Evolutionary conservation across 1,284 basidiomycete genomes (phyloP), one percentile per base, ranked within the genome.

Genomic region (Cryptococcus sp.): DNA sequence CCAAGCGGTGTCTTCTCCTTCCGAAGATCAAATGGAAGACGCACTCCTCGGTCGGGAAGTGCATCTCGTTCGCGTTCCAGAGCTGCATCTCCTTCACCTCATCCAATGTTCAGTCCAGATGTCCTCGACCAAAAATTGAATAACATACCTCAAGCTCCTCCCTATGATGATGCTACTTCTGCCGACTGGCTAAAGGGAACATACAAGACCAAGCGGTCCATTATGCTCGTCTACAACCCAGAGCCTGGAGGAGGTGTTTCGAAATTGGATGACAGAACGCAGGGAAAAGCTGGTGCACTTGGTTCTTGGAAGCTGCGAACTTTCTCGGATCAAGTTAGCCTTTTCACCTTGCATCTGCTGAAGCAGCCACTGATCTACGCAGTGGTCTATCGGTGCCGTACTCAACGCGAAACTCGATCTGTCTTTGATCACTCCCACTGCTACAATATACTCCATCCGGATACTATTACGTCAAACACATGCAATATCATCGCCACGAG

Each of bases 91-190:
- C 43, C 34, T 14, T 23, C 44, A 7, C 31, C 31, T 8, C 11
- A 10, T 7, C 11, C 23, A 8, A 46, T 31, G 44, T 10, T 31
- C 8, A 14, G 8, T 8, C 10, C 8, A 13, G 10, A 10, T 30
- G 13, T 46, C 44, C 10, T 30, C 11, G 44, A 46, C 30, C 13
- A 8, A 8, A 46, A 8, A 30, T 8, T 13, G 10, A 13, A 46
- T 30, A n/a, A 23, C 23, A 23, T 23, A 23, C 13, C 44, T 30
- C 4, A 30, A 36, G 44, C 52, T 7, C 44, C 52, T 6, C 15
- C 43, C 6, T 47, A 53, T 30, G 60, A 87, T 83, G 62, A 73
- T 79, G 41, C 42, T 57, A 33, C 7, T 8, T 11, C 41, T 4
- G 52, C 46, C 8, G 52, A 53, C 23, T 53, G 52, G 52, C 45